phyloP scores from a whole-genome alignment of 2,329 filamentous ascomycete species.

The Thielaviopsis populi region DNA sequence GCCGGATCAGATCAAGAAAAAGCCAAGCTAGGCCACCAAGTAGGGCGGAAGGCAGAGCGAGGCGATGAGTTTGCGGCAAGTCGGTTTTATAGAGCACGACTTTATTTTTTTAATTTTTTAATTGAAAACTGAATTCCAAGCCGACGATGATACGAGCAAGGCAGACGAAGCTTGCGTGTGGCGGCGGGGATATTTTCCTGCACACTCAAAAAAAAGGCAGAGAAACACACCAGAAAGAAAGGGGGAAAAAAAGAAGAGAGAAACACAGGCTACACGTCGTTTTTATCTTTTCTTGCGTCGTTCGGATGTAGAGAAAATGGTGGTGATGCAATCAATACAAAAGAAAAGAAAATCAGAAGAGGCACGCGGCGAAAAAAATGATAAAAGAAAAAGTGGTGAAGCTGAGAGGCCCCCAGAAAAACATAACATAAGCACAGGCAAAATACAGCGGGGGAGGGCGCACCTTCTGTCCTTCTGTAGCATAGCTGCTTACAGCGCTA shows the following conservation, averaged over 20 bases:
- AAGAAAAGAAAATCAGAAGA: not conserved
- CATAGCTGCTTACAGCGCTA: not conserved
- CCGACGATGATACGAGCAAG: not conserved
- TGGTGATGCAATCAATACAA: not conserved
- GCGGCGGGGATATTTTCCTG: not conserved
- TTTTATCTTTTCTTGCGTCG: no score
- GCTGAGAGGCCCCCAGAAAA: not conserved
- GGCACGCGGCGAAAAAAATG: not conserved
- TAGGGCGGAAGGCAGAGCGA: not conserved
- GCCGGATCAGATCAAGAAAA: conserved; percentile 19
- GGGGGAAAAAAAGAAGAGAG: not conserved
- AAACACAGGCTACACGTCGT: not conserved
- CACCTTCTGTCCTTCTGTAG: not conserved
- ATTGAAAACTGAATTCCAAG: not conserved
- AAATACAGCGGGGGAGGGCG: not conserved
- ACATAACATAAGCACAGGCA: not conserved
- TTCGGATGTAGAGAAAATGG: not conserved
- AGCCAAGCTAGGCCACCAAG: not conserved
- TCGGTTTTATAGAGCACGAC: not conserved
- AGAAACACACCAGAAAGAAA: not conserved
- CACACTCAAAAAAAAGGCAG: not conserved
- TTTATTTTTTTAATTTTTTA: not conserved
- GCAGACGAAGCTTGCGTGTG: not conserved
- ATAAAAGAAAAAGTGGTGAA: not conserved
- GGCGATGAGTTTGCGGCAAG: not conserved